These are phyloP conservation scores for Colletotrichum navitas DNA, from an alignment of 2,329 filamentous ascomycete genomes.

Conservation along the genomic window DNA sequence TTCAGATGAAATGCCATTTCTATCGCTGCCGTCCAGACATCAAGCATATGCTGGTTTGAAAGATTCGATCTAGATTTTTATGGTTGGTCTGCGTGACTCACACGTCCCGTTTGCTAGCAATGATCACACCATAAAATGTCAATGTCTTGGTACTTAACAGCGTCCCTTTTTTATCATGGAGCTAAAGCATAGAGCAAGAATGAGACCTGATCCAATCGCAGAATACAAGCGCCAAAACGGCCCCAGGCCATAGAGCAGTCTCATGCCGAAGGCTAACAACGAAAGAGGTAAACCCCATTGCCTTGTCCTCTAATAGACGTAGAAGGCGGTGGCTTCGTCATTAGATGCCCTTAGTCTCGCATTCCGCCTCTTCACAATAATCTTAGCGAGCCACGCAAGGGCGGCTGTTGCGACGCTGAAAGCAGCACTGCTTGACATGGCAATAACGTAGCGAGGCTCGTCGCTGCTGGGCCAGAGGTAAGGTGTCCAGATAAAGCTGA, in stretches of 20 bases:
- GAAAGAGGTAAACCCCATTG: background rate
- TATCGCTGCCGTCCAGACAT: background rate
- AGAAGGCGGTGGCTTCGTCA: constrained; percentile 46
- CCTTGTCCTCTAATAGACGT: constrained; percentile 44
- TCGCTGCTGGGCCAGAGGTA: constrained; percentile 57
- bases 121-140: no score
- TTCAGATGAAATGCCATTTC: no score
- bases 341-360: constrained; percentile 47
- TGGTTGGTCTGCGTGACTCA: background rate
- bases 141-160: no score
- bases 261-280: background rate
- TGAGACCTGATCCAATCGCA: background rate
- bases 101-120: background rate
- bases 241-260: background rate
- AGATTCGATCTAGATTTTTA: background rate
- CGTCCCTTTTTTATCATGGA: background rate
- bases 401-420: constrained; percentile 52
- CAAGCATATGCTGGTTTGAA: background rate
- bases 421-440: constrained; percentile 51
- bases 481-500: constrained; percentile 56
- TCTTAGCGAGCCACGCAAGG: constrained; percentile 54
- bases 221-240: no score
- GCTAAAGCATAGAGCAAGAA: background rate
- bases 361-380: constrained; percentile 53
- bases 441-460: constrained; percentile 55